Evolutionary conservation across 108 stramenopile genomes (phyloP).

Genomic region (Aureococcus anophagefferens): DNA sequence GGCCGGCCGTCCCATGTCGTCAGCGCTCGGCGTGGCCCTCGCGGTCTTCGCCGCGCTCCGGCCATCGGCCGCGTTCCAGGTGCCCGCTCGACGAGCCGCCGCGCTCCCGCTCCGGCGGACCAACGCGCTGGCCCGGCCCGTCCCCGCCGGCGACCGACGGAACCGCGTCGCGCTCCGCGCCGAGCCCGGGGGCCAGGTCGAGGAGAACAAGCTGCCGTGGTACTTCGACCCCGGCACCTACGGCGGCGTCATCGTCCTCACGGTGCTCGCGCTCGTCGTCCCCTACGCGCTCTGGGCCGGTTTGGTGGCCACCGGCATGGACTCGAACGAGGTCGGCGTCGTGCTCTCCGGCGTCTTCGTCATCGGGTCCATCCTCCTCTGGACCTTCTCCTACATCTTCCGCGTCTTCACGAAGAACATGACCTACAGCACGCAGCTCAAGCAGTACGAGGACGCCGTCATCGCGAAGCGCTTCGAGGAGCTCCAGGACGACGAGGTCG

Average conservation of each 20-base stretch:
- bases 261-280: not conserved
- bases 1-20: no score
- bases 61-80: no score
- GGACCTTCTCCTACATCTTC: slow-evolving; percentile 66
- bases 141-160: no score
- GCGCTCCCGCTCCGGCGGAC: no score
- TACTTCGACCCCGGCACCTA: not conserved
- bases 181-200: not conserved
- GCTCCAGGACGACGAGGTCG: slow-evolving; percentile 84
- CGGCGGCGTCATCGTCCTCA: not conserved
- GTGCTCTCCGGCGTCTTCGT: not conserved
- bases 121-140: no score
- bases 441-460: slow-evolving; percentile 93
- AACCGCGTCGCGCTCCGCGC: no score
- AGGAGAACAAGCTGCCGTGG: not conserved
- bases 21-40: no score
- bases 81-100: no score
- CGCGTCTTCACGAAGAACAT: slow-evolving; percentile 91
- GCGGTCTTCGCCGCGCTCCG: no score
- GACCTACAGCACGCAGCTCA: slow-evolving; percentile 93
- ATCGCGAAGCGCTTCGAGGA: slow-evolving; percentile 88
- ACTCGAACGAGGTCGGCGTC: not conserved
- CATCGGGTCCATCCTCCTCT: not conserved
- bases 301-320: not conserved
- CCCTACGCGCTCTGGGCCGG: not conserved